Base-by-base conservation (phyloP, 257 asterid genomes). In the Primulina eburnea region DNA sequence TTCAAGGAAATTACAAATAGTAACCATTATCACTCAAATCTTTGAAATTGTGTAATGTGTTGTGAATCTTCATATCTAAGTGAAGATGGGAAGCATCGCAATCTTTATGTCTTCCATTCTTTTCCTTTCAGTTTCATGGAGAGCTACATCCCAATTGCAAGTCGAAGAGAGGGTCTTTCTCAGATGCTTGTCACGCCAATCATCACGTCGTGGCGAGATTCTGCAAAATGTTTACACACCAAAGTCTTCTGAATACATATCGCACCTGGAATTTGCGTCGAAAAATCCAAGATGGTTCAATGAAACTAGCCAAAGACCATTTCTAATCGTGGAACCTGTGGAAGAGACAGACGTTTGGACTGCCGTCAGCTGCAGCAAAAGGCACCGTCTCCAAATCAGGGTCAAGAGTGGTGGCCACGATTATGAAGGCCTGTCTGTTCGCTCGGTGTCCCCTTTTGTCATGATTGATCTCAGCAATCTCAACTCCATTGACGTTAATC, bases 371-470 rank as follows among this genome's bases (percentile, higher is more conserved):
- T 71, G 64, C 70, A 53, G 64, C 70, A 71, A 62, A 24, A 24
- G 0, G 18, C 29, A 34, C 24, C 64, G 26, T 0, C 0, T 63
- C 2, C 55, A 71, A 63, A 71, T 71, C 14, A 63, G 70, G 67
- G 64, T 71, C 4, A 50, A 50, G 33, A 67, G 76, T 32, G 76
- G 76, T 52, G 70, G 76, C 32, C 76, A 71, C 24, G 76, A 71
- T 3, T 72, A 64, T 53, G 72, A 73, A 65, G 77, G 77, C n/a
- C 72, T 73, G 40, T 73, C 72, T 8, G 64, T 55, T 43, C 33
- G 33, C 0, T 50, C 67, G 3, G 2, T 3, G 38, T 34, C 8
- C 38, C 61, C 29, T 0, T 73, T 65, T 38, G 29, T 73, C 57
- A 65, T 73, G 65, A 28, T 73, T 73, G 77, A 65, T 57, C 61